Evolutionary conservation across 495 filamentous ascomycete species (phyloP), one percentile per base, ranked within the genome.

Genomic region (Extremus antarcticus): DNA sequence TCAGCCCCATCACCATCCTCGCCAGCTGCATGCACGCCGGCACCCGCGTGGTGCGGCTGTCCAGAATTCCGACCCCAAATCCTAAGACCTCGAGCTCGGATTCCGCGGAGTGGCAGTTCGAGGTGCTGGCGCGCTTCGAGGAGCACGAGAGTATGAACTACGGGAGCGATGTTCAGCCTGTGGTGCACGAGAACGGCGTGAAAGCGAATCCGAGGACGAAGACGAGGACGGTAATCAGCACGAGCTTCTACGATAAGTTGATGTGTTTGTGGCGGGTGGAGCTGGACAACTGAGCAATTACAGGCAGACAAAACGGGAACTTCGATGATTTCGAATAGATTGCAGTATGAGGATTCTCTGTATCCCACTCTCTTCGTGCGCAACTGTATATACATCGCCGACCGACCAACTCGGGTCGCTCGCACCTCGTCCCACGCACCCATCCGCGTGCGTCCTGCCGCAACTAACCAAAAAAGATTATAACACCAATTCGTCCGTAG

Each of bases 61-160:
- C 52, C 13, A 61, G 65, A 13, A 7, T 13, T 35, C 29, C n/a
- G n/a, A n/a, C n/a, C n/a, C n/a, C n/a, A n/a, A n/a, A n/a, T n/a
- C n/a, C n/a, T n/a, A n/a, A n/a, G n/a, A n/a, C n/a, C n/a, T n/a
- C n/a, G n/a, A n/a, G 13, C 29, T 35, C 13, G 13, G 29, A 4
- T 13, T 35, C 29, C 29, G 29, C 13, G 29, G 29, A 35, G 41
- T 89, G 83, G 76, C 63, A 64, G 16, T 84, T 90, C 60, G 70
- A 77, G 47, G 74, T 91, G 16, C 57, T 94, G 40, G 84, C 78
- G 1, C 77, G 77, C 59, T 92, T 92, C 63, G 86, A 86, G 53
- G 87, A 90, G 66, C 88, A 96, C 70, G 73, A 87, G 71, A 95
- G 89, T 66, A 94, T 97, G 91, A 92, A 91, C 63, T 98, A 98